phyloP scores from a whole-genome alignment of 2,329 filamentous ascomycete species.

The Ophiostoma sp. region DNA sequence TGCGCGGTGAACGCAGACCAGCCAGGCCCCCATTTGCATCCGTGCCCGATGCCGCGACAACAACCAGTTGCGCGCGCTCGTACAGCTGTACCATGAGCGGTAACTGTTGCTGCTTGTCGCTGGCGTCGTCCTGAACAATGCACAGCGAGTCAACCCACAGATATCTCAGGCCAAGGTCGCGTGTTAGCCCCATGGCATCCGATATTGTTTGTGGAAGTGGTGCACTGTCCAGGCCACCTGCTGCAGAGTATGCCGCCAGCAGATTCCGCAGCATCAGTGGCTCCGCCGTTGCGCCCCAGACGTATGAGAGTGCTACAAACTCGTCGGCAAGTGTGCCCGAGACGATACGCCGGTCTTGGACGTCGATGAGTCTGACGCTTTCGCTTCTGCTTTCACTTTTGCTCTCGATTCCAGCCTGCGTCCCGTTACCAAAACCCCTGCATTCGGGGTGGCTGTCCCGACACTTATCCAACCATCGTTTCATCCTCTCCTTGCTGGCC shows the following conservation, averaged over 20 bases:
- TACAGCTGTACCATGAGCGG: conserved; percentile 7
- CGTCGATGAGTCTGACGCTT: background rate
- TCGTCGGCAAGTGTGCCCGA: background rate
- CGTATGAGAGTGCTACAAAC: conserved; percentile 12
- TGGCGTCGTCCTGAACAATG: conserved; percentile 9
- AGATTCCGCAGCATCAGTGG: background rate
- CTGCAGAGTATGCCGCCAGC: background rate
- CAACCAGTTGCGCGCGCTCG: background rate
- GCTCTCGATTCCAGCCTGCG: background rate
- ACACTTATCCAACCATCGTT: background rate
- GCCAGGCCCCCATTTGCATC: conserved; percentile 4
- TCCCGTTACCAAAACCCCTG: background rate
- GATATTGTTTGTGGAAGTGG: background rate
- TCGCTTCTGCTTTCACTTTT: background rate
- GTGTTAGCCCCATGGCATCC: background rate
- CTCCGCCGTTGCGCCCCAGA: conserved; percentile 7
- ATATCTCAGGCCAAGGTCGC: background rate
- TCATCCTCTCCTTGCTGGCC: background rate
- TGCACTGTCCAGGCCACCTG: background rate
- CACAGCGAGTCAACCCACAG: conserved; percentile 15
- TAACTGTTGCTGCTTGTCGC: conserved; percentile 9
- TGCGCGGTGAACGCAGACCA: background rate
- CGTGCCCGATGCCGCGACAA: background rate
- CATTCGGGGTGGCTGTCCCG: background rate
- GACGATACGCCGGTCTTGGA: background rate